Evolutionary conservation across 192 early-diverging fungal species (phyloP), one percentile per base, ranked within the genome.

Genomic region (Gaertneriomyces semiglobifer): DNA sequence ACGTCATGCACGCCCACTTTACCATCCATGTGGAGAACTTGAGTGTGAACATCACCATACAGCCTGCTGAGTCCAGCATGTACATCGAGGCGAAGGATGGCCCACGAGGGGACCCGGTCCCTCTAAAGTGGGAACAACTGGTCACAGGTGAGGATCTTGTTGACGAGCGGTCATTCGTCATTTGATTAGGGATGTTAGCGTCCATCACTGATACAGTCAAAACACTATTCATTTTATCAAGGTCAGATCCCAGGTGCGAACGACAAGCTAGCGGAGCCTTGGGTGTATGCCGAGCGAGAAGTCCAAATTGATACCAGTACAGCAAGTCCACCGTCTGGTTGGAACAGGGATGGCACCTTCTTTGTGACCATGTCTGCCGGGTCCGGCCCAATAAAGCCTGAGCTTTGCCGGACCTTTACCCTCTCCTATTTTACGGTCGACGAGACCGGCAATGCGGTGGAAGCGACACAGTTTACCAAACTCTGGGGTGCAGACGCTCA

Each of bases 291-390:
- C 43, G 44, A 60, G 14, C 57, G 60, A 44, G 66, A 44, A 51
- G 44, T 11, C 39, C 14, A 57, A 38, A 12, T 57, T 57, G 20
- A 33, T 33, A 33, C 25, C 25, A 33, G 2, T 33, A 33, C 25
- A 0, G 25, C 25, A 33, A 33, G 25, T 33, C 25, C 25, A 33
- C 25, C 25, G 25, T 33, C 25, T 33, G 25, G 8, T n/a, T 68
- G 66, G 66, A 25, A 39, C n/a, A 52, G 25, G 19, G 38, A 68
- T 44, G 58, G 58, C 46, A 68, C 66, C 7, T 68, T 68, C 48
- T 58, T 56, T 9, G 58, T 57, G 55, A 39, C 43, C 10, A 25
- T 68, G 25, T 60, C 57, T 44, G 44, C 16, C 47, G 14, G 48
- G 10, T 14, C 53, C 33, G 66, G 66, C 10, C 14, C 41, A 0